phyloP scores from a whole-genome alignment of 257 asterid genomes.

The Leonotis leonurus region DNA sequence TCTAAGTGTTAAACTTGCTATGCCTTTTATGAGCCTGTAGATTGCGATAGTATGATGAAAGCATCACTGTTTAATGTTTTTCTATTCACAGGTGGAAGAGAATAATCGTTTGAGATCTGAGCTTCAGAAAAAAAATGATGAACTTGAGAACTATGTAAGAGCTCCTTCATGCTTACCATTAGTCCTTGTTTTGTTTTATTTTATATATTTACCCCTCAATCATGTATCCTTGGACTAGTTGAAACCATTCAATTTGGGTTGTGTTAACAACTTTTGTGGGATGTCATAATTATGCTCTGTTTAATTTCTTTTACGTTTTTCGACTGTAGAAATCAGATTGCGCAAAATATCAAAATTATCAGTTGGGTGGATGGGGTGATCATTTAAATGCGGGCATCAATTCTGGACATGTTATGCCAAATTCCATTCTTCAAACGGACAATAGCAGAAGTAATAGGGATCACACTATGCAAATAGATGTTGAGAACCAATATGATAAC shows the following conservation, averaged over 20 bases:
- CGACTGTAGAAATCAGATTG: constrained; percentile 62
- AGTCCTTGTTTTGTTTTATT: background rate
- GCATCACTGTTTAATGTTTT: constrained; percentile 12
- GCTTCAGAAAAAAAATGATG: constrained; percentile 61
- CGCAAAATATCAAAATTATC: constrained; percentile 36
- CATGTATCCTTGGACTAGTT: background rate
- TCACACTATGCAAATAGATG: constrained; percentile 22
- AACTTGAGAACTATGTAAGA: constrained; percentile 76
- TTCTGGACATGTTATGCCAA: constrained; percentile 32
- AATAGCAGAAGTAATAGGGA: constrained; percentile 31
- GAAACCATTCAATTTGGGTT: background rate
- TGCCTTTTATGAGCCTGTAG: constrained; percentile 1
- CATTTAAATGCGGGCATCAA: constrained; percentile 38
- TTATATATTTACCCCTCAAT: background rate
- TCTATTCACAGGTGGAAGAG: constrained; percentile 72
- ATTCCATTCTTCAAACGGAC: constrained; percentile 30
- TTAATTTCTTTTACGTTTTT: background rate
- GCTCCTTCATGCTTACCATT: constrained; percentile 5
- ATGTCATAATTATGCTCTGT: background rate
- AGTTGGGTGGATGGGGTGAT: constrained; percentile 36
- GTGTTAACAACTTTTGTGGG: background rate
- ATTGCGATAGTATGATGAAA: background rate
- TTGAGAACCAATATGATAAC: constrained; percentile 29
- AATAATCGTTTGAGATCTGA: constrained; percentile 75
- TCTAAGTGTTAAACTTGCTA: background rate